phyloP scores from a whole-genome alignment of 2,329 filamentous ascomycete species.

The Fusarium lyarnte region DNA sequence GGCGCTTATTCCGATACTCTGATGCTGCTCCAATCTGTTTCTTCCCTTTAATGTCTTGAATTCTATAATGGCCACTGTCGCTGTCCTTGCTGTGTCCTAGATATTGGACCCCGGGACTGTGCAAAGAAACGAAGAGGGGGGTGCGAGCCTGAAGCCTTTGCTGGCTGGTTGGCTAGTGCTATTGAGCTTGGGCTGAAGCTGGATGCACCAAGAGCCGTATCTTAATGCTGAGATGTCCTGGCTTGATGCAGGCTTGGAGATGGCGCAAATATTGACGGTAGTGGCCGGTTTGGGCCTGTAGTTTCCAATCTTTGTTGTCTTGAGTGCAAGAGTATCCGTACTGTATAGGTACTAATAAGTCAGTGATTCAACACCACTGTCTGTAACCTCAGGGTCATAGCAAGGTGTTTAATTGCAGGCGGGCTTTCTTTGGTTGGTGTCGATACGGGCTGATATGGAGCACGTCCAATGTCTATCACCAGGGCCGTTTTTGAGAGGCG shows the following conservation, averaged over 20 bases:
- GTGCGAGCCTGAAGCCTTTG: conserved; percentile 22
- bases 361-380: neutral
- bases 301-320: neutral
- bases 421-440: conserved; percentile 11
- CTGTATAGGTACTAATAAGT: neutral
- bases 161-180: conserved; percentile 17
- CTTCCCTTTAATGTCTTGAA: neutral
- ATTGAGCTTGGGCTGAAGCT: conserved; percentile 24
- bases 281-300: neutral
- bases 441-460: conserved; percentile 13
- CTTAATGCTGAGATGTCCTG: conserved; percentile 6
- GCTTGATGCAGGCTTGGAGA: conserved; percentile 11
- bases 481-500: conserved; percentile 3
- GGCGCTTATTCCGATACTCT: neutral
- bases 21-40: neutral
- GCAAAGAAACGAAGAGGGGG: conserved; percentile 14
- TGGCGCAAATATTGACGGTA: neutral
- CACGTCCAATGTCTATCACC: conserved; percentile 6
- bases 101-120: neutral
- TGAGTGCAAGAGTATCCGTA: neutral
- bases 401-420: conserved; percentile 3
- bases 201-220: conserved; percentile 9
- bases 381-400: neutral
- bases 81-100: conserved; percentile 5
- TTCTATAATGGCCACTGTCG: neutral